A percentile compares a stretch with the other conserved stretches of the same genome.
phyloP scores from a whole-genome alignment of 495 filamentous ascomycete genomes.

The Platismatia glauca region DNA sequence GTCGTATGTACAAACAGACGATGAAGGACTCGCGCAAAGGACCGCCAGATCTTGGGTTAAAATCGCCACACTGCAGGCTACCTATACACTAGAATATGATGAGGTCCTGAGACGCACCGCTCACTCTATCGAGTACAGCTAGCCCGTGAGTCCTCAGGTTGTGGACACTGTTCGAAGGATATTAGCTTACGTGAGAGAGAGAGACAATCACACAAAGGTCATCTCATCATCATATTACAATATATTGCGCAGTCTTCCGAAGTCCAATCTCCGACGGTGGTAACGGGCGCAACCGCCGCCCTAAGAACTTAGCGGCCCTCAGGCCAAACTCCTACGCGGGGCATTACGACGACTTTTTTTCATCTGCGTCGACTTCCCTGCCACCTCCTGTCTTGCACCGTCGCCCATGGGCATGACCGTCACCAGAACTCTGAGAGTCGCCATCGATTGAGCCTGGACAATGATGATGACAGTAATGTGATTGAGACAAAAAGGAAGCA shows the following conservation, averaged over 20 bases:
- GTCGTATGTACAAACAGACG: neutral
- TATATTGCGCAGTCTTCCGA: too few species aligned
- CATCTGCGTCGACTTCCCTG: neutral
- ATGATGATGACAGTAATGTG: neutral
- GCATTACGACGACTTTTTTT: neutral
- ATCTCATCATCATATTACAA: too few species aligned
- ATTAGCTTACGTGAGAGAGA: neutral
- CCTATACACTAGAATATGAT: neutral
- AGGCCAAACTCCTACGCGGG: neutral
- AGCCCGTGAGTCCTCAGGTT: neutral
- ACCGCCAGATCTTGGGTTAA: neutral
- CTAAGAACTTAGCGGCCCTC: too few species aligned
- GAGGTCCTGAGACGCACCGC: neutral
- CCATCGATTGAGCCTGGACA: neutral
- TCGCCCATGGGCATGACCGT: neutral
- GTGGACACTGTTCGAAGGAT: too few species aligned
- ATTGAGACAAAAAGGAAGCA: neutral
- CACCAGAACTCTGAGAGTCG: neutral
- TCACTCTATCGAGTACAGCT: neutral
- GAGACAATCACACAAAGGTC: neutral
- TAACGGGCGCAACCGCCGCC: neutral
- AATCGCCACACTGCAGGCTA: neutral
- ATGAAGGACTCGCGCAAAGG: neutral
- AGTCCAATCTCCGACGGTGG: neutral
- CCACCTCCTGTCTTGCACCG: neutral